Base-by-base conservation (phyloP, 2,329 filamentous ascomycete genomes). In the Colletotrichum sp. region DNA sequence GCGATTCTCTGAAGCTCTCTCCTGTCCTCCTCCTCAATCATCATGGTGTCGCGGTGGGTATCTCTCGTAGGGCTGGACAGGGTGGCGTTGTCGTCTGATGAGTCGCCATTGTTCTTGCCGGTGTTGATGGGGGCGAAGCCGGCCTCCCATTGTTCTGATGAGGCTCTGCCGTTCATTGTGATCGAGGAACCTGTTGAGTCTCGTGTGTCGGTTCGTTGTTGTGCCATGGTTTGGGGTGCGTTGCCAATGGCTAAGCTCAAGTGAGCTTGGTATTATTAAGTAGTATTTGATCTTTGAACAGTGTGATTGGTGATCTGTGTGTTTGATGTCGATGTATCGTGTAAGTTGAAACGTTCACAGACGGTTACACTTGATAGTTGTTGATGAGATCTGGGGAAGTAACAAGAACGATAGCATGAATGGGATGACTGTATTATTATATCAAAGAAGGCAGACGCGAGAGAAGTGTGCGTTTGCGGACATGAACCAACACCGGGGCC, bases 1-100 rank as follows among this genome's bases (percentile, higher is more conserved):
- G 86, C 86, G 48, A 88, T 84, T 6, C 81, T 81, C 24, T 84
- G 82, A 16, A 88, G 81, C 71, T 88, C 86, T 3, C 76, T 79
- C n/a, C 81, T 80, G 64, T 84, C 84, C 24, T 79, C 78, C 24
- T 82, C 80, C 5, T 84, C 83, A 36, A 86, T 79, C 52, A 72
- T 69, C 65, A 70, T 67, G 22, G 69, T 75, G 28, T 75, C 70
- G 10, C 64, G 64, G n/a, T 65, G 73, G 64, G 73, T 30, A 28
- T 75, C 73, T 63, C 70, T 68, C 13, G 26, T 59, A 13, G 70
- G 44, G 64, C 57, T 68, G 24, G 70, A 24, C 55, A 65, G 26
- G 32, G 64, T 52, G 26, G n/a, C 69, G 9, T 68, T 32, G 15
- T 73, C 73, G 4, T 73, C 73, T 3, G 73, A 75, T 5, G 70